Conservation (phyloP, 1,284 basidiomycete genomes). For the Cryptococcus depauperatus region DNA sequence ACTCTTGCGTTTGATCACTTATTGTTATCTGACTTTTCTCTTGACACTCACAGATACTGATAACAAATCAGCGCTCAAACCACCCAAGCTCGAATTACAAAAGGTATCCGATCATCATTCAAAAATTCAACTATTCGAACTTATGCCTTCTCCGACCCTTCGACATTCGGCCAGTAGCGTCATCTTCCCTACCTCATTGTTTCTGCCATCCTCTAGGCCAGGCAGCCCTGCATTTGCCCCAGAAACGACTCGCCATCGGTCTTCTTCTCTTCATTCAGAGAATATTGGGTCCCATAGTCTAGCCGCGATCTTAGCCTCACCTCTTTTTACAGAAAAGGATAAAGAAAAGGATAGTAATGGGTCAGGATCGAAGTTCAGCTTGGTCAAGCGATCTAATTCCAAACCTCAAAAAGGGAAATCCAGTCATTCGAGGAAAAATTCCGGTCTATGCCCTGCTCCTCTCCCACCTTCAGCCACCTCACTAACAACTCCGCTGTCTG, state of each 20-base stretch:
- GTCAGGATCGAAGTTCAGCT: slow-evolving; percentile 6
- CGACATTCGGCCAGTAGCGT: slow-evolving; percentile 16
- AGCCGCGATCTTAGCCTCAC: too few species aligned
- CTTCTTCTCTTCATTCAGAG: slow-evolving; percentile 9
- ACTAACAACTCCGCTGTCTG: too few species aligned
- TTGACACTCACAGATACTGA: too few species aligned
- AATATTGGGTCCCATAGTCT: too few species aligned
- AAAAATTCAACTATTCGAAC: not conserved
- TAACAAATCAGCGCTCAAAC: slow-evolving; percentile 20
- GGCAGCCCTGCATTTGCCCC: slow-evolving; percentile 5
- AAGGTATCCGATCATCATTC: not conserved
- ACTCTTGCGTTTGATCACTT: not conserved
- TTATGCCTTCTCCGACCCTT: slow-evolving; percentile 5
- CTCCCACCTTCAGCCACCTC: too few species aligned
- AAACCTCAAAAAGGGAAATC: too few species aligned
- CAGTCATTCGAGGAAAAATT: too few species aligned
- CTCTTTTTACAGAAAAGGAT: too few species aligned
- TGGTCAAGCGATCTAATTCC: slow-evolving; percentile 12
- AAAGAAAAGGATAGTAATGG: slow-evolving; percentile 2
- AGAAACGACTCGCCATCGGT: slow-evolving; percentile 5
- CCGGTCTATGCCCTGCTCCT: too few species aligned
- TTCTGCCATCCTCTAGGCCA: slow-evolving; percentile 7
- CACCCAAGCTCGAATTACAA: slow-evolving; percentile 8
- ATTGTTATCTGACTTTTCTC: not conserved
- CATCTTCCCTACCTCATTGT: slow-evolving; percentile 6